Conservation (phyloP, 306 rosid genomes). For the Dryas octopetala region DNA sequence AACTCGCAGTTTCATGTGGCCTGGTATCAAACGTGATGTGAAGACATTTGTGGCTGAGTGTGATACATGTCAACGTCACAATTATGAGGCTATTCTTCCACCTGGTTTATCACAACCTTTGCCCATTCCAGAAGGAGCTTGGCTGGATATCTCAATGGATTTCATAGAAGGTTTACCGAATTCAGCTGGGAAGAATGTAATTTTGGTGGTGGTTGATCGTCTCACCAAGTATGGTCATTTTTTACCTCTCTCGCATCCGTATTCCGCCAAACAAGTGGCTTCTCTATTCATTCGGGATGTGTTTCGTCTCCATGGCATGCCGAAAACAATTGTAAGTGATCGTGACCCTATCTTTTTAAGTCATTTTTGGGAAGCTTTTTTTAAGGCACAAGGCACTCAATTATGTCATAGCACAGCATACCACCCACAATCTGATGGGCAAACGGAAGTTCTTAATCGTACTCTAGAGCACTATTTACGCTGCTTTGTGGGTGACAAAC, state of each 20-base stretch:
- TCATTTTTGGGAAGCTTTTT: neutral
- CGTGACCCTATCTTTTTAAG: neutral
- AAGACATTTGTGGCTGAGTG: neutral
- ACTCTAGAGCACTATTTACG: neutral
- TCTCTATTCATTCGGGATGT: neutral
- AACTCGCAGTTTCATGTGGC: neutral
- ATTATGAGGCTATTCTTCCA: neutral
- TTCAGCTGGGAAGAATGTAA: neutral
- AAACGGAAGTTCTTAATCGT: neutral
- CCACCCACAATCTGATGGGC: neutral
- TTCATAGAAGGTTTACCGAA: neutral
- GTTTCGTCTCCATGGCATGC: neutral
- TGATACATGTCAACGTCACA: neutral
- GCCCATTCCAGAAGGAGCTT: neutral
- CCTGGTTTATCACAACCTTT: neutral
- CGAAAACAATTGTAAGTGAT: neutral
- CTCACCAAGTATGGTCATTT: neutral
- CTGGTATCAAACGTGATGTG: neutral
- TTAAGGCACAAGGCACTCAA: neutral
- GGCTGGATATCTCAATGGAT: neutral
- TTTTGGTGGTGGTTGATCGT: neutral
- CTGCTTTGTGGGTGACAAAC: neutral
- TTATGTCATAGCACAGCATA: neutral
- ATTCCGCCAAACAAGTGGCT: neutral
- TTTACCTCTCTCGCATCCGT: neutral